Conservation (phyloP, 2,329 filamentous ascomycete species). For the Drechslerella dactyloides region DNA sequence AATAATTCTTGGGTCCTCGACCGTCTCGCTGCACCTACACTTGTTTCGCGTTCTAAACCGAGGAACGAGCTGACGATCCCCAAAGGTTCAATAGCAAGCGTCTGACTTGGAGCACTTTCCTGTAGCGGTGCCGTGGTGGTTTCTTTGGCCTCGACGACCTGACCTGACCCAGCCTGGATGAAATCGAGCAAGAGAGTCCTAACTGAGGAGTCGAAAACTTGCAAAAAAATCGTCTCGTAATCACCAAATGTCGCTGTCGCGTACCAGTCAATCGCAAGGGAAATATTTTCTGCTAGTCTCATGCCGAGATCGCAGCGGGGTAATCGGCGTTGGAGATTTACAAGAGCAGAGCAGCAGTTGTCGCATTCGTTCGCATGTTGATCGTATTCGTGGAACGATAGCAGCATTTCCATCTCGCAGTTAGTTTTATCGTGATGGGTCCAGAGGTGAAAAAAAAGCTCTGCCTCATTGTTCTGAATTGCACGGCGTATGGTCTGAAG, state of each 20-base stretch:
- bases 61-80: conserved; percentile 38
- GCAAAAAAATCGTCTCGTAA: conserved; percentile 29
- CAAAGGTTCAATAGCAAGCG: conserved; percentile 27
- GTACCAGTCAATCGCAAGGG: conserved; percentile 47
- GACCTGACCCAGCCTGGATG: conserved; percentile 8
- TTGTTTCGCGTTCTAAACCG: conserved; percentile 7
- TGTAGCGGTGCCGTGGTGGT: neutral
- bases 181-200: conserved; percentile 33
- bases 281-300: conserved; percentile 35
- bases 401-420: conserved; percentile 38
- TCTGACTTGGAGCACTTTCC: conserved; percentile 29
- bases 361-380: conserved; percentile 21
- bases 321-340: conserved; percentile 14
- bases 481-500: conserved; percentile 32
- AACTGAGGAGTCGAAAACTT: conserved; percentile 28
- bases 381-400: conserved; percentile 31
- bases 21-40: neutral
- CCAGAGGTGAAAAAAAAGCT: conserved; percentile 28
- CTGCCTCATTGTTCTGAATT: conserved; percentile 30
- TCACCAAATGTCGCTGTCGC: conserved; percentile 41
- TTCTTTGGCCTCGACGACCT: conserved; percentile 1
- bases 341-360: conserved; percentile 23
- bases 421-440: conserved; percentile 46
- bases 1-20: neutral
- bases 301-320: conserved; percentile 31